Evolutionary conservation across 257 asterid genomes (phyloP).

Genomic region (Asclepias syriaca): DNA sequence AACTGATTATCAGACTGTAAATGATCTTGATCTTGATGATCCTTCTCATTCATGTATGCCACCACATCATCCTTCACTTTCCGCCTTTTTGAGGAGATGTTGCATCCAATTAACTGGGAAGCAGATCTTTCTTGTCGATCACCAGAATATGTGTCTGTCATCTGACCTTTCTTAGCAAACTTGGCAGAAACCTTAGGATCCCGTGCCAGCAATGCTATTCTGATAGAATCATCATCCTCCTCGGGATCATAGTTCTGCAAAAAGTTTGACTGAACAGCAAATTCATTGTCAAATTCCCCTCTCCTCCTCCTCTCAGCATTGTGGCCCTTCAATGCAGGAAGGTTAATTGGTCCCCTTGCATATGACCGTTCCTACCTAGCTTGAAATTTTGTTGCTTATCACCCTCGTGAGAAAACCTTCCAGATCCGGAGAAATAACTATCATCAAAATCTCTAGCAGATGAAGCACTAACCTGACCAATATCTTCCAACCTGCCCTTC

Average conservation of each 20-base stretch:
- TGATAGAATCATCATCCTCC: constrained; percentile 51
- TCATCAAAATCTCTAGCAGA: constrained; percentile 37
- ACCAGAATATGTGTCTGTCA: constrained; percentile 38
- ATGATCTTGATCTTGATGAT: constrained; percentile 37
- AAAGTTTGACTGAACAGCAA: constrained; percentile 40
- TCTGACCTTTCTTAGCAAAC: constrained; percentile 62
- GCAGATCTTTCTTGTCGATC: constrained; percentile 51
- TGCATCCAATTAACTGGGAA: constrained; percentile 60
- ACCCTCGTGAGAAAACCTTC: constrained; percentile 30
- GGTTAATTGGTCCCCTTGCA: constrained; percentile 41
- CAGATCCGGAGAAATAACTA: constrained; percentile 45
- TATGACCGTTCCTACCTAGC: constrained; percentile 55
- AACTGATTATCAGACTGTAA: constrained; percentile 42
- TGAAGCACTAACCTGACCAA: constrained; percentile 41
- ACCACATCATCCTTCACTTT: constrained; percentile 55
- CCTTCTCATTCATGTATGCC: constrained; percentile 37
- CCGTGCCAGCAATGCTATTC: constrained; percentile 43
- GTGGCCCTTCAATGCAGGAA: constrained; percentile 33
- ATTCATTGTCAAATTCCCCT: constrained; percentile 45
- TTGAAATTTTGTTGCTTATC: constrained; percentile 47
- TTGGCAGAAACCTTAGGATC: constrained; percentile 51
- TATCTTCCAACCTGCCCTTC: constrained; percentile 71
- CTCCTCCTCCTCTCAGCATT: constrained; percentile 44
- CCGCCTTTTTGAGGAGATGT: constrained; percentile 59
- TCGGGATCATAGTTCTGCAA: constrained; percentile 40